These are phyloP conservation scores for Penicillium arizonense DNA, from an alignment of 495 filamentous ascomycete species.

Conservation along the genomic window DNA sequence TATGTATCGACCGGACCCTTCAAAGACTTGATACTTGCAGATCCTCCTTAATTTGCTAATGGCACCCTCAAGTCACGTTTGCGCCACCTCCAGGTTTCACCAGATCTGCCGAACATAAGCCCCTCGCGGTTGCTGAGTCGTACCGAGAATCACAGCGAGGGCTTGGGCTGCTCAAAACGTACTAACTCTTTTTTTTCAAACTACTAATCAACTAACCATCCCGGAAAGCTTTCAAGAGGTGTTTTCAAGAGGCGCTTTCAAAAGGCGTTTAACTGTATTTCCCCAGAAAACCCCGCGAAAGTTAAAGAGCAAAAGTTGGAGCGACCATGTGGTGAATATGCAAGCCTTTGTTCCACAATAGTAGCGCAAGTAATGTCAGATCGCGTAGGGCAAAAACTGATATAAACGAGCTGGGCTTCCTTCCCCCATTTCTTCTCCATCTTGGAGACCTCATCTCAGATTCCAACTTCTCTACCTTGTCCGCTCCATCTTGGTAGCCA, in stretches of 20 bases:
- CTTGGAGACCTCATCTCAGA: background rate
- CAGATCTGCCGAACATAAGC: no score
- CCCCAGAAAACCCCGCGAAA: slow-evolving; percentile 4
- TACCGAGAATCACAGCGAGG: slow-evolving; percentile 6
- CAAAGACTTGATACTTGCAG: no score
- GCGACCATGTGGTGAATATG: slow-evolving; percentile 3
- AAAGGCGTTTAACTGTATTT: background rate
- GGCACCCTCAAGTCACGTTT: no score
- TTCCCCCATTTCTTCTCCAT: background rate
- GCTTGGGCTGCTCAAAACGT: background rate
- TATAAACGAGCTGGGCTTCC: slow-evolving; percentile 1
- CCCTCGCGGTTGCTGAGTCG: background rate
- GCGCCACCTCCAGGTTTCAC: background rate
- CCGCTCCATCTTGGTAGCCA: no score
- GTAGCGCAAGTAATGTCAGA: background rate
- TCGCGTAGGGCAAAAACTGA: background rate
- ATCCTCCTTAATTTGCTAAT: no score
- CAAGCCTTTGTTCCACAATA: background rate
- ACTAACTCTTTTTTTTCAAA: background rate
- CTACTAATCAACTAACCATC: background rate
- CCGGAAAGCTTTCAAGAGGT: background rate
- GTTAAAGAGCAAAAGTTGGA: slow-evolving; percentile 1
- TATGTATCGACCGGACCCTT: no score
- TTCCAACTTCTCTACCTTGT: no score
- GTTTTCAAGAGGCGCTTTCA: background rate